Evolutionary conservation across 192 early-diverging fungal species (phyloP), one percentile per base, ranked within the genome.

Genomic region (Jimgerdemannia lactiflua): DNA sequence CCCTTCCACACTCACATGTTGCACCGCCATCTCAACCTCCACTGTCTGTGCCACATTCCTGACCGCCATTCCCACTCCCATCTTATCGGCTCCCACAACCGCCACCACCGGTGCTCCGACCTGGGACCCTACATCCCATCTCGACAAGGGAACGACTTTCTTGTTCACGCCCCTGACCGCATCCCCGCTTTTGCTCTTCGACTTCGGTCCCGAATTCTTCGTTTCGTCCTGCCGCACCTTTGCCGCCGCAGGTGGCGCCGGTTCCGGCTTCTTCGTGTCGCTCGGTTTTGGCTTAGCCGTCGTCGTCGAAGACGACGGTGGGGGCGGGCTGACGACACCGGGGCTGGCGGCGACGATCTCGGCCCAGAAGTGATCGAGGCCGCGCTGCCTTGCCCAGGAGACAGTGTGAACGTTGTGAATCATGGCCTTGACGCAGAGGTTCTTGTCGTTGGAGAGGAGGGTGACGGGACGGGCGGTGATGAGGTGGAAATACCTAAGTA

Each of bases 371-470:
- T 43, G 11, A 3, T 69, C 73, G 43, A 76, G 68, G 1, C 65
- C 64, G 3, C 40, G 2, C 20, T 70, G 72, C 3, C 19, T n/a
- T 6, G 78, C 74, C 3, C 72, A 42, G 2, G 85, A 86, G 18
- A 84, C 44, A 0, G 86, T 65, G 0, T 78, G 72, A 41, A 89
- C 74, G 1, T 86, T 82, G 66, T 90, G 89, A 39, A 90, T 69
- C 82, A 89, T 79, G 0, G 85, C 86, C 40, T 90, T 90, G 41
- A 89, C 80, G 43, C 83, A 85, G 0, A 90, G 75, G 65, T 88
- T 89, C 49, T 85, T 73, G 71, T 90, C 89, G 67, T 89, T 88
- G 1, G 89, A 88, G n/a, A 89, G 80, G 2, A 90, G 70, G 8
- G 77, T 79, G 39, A 88, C 80, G 3, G 42, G 63, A 7, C 64